phyloP scores from a whole-genome alignment of 345 rosid genomes.

The Salix brachista region DNA sequence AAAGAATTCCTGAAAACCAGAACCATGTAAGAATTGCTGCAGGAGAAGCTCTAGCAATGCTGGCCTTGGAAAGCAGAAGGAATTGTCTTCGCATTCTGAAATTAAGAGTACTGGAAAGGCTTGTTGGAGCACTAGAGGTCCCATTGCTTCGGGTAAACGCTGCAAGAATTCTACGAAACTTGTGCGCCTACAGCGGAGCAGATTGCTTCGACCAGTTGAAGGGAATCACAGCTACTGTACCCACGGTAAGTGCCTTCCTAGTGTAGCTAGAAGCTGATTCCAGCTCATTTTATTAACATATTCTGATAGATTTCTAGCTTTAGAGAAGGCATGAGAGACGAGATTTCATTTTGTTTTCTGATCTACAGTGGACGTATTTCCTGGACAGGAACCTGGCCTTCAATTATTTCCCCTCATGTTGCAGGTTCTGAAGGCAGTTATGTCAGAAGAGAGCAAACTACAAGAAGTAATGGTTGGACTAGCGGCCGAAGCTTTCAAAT shows the following conservation, averaged over 20 bases:
- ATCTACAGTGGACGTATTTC: not conserved
- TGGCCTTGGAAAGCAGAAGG: conserved; percentile 65
- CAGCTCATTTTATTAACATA: not conserved
- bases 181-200: conserved; percentile 50
- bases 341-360: not conserved
- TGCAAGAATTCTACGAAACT: conserved; percentile 68
- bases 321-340: not conserved
- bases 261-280: not conserved
- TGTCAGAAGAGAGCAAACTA: conserved; percentile 58
- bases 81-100: conserved; percentile 70
- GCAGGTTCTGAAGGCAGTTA: conserved; percentile 67
- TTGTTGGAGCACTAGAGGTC: conserved; percentile 49
- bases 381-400: not conserved
- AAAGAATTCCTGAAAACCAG: conserved; percentile 26
- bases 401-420: not conserved
- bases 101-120: conserved; percentile 42
- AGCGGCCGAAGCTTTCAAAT: conserved; percentile 56
- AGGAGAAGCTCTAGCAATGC: conserved; percentile 88
- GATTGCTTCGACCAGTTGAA: conserved; percentile 51
- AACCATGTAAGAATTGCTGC: conserved; percentile 59
- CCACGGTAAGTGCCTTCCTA: conserved; percentile 45
- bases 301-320: not conserved
- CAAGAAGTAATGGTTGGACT: conserved; percentile 90
- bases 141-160: conserved; percentile 60
- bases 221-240: conserved; percentile 54